These are phyloP conservation scores for Globisporangium middletonii DNA, from an alignment of 352 stramenopile species.

Conservation along the genomic window DNA sequence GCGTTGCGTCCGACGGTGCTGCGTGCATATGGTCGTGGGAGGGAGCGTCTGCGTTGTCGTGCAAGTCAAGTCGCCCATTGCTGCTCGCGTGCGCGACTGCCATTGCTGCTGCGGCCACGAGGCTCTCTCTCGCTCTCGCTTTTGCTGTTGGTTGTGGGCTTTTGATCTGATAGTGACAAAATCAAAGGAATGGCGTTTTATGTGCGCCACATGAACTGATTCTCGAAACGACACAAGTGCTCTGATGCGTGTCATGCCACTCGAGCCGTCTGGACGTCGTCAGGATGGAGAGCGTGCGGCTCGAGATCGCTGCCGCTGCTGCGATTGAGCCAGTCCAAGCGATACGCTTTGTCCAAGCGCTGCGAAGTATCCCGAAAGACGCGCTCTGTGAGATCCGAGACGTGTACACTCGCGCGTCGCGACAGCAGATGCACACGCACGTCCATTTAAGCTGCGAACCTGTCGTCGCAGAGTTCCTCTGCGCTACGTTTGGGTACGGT, in stretches of 20 bases:
- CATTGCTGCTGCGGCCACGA: too few relatives aligned
- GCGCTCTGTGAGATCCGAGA: constrained; percentile 51
- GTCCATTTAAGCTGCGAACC: constrained; percentile 42
- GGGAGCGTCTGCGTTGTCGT: too few relatives aligned
- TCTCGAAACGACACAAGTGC: too few relatives aligned
- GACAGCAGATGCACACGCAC: constrained; percentile 6
- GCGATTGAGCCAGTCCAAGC: constrained; percentile 28
- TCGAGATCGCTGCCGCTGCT: constrained; percentile 39
- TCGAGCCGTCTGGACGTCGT: too few relatives aligned
- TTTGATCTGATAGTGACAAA: too few relatives aligned
- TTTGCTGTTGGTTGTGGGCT: too few relatives aligned
- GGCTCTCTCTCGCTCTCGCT: too few relatives aligned
- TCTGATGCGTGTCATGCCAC: too few relatives aligned
- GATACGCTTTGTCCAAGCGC: constrained; percentile 39
- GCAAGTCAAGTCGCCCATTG: neutral
- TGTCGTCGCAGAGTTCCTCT: constrained; percentile 48
- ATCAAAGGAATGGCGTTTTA: too few relatives aligned
- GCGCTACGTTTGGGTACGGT: constrained; percentile 47
- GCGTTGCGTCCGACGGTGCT: neutral
- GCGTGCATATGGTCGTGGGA: neutral
- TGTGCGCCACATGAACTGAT: too few relatives aligned
- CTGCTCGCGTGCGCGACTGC: neutral
- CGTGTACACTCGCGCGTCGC: neutral
- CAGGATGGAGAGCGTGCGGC: constrained; percentile 35
- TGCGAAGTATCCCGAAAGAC: constrained; percentile 30